These are phyloP conservation scores for Aspergillus piperis DNA, from an alignment of 2,329 filamentous ascomycete genomes.

Conservation along the genomic window DNA sequence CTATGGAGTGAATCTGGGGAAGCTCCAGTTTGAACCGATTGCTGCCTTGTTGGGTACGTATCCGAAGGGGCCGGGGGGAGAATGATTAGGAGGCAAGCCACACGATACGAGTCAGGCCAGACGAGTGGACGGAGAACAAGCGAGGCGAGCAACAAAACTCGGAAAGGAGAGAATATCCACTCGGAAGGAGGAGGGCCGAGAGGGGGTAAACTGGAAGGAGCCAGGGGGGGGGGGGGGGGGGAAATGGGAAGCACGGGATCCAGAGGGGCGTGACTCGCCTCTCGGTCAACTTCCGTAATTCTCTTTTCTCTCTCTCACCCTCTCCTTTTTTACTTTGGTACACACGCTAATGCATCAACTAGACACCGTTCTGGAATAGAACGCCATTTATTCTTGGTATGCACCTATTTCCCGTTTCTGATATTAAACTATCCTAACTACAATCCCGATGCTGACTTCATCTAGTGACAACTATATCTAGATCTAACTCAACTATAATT, in stretches of 20 bases:
- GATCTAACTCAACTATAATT: no score
- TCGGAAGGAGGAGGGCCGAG: conserved; percentile 1
- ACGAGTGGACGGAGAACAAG: conserved; percentile 2
- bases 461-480: no score
- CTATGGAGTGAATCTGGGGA: conserved; percentile 3
- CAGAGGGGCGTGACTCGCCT: conserved; percentile 8
- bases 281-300: conserved; percentile 31
- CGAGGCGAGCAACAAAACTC: conserved; percentile 7
- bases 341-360: not conserved
- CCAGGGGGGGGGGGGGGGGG: no score
- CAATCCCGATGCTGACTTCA: no score
- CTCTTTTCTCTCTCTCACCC: not conserved
- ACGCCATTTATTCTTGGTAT: no score
- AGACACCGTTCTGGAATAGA: no score
- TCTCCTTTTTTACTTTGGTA: not conserved
- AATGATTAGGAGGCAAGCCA: conserved; percentile 6
- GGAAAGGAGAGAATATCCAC: conserved; percentile 3
- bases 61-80: not conserved
- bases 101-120: not conserved
- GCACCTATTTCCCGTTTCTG: no score
- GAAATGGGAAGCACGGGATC: conserved; percentile 5
- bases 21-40: not conserved
- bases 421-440: no score
- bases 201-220: not conserved
- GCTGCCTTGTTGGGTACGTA: not conserved